Evolutionary conservation across 2,329 filamentous ascomycete genomes (phyloP).

Genomic region (Ceratocystis colombiana): DNA sequence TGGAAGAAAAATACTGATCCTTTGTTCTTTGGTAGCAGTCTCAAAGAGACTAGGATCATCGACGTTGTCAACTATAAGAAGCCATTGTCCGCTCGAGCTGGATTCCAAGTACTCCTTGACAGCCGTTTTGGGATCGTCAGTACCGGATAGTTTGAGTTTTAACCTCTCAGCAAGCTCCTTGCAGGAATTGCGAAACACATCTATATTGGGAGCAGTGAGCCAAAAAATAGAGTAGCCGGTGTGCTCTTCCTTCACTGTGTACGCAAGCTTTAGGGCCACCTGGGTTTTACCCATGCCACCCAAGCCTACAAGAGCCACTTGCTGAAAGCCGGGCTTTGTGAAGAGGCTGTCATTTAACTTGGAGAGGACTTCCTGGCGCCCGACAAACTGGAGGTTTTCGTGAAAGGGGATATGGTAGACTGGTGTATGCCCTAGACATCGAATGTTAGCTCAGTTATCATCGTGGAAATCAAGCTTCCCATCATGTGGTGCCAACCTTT

Average conservation of each 20-base stretch:
- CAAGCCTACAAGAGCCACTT: not conserved
- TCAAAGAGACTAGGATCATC: constrained; percentile 26
- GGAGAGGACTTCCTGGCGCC: not conserved
- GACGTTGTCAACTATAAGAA: constrained; percentile 29
- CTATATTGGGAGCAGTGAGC: not conserved
- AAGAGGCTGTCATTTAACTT: not conserved
- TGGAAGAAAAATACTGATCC: constrained; percentile 30
- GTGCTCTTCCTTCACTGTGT: not conserved
- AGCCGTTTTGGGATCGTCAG: not conserved
- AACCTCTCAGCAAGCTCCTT: not conserved
- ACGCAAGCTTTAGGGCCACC: not conserved
- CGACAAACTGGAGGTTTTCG: not conserved
- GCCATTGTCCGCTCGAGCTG: constrained; percentile 27
- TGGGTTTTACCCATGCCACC: not conserved
- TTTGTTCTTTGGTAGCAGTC: not conserved
- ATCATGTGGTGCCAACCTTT: no score
- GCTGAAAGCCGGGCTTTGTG: not conserved
- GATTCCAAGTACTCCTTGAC: constrained; percentile 26
- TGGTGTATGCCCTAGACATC: not conserved
- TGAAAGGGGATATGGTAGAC: not conserved
- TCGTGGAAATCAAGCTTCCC: not conserved
- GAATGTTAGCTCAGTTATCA: not conserved
- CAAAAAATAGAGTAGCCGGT: not conserved
- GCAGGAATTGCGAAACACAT: not conserved
- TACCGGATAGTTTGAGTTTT: not conserved